Percentiles rank a stretch among this genome's conserved stretches.
Conservation (phyloP, 2,329 filamentous ascomycete genomes). For the Hypomyces rosellus region DNA sequence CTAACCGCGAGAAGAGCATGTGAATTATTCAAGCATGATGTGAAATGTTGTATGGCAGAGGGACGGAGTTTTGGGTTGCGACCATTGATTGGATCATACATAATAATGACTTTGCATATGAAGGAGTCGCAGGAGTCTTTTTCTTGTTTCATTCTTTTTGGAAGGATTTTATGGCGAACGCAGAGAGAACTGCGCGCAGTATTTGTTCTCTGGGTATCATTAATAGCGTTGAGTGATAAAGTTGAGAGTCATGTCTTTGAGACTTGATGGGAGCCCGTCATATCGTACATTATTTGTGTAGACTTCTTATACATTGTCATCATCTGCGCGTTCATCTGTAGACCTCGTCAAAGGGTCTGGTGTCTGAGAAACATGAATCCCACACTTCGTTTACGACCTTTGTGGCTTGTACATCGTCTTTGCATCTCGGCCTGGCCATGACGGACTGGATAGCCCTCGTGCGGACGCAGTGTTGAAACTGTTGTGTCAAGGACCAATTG, state of each 20-base stretch:
- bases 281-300: constrained; percentile 19
- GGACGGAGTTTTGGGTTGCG: not conserved
- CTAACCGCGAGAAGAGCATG: constrained; percentile 41
- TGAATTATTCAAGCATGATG: constrained; percentile 9
- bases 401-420: constrained; percentile 77
- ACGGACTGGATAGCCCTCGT: constrained; percentile 74
- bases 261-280: constrained; percentile 14
- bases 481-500: constrained; percentile 84
- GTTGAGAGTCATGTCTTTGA: constrained; percentile 9
- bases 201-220: constrained; percentile 11
- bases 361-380: constrained; percentile 94
- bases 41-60: not conserved
- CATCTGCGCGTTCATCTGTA: constrained; percentile 55
- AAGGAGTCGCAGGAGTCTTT: constrained; percentile 17
- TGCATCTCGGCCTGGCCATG: constrained; percentile 69
- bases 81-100: constrained; percentile 10
- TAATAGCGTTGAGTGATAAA: constrained; percentile 10
- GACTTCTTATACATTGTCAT: constrained; percentile 6
- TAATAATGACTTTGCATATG: constrained; percentile 17
- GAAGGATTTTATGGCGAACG: not conserved
- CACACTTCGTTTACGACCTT: constrained; percentile 96
- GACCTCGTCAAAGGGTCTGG: constrained; percentile 92
- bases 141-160: not conserved
- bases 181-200: not conserved
- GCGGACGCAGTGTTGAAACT: constrained; percentile 89